Evolutionary conservation across 2,329 filamentous ascomycete genomes (phyloP).

Genomic region (Fusarium phyllophilum): DNA sequence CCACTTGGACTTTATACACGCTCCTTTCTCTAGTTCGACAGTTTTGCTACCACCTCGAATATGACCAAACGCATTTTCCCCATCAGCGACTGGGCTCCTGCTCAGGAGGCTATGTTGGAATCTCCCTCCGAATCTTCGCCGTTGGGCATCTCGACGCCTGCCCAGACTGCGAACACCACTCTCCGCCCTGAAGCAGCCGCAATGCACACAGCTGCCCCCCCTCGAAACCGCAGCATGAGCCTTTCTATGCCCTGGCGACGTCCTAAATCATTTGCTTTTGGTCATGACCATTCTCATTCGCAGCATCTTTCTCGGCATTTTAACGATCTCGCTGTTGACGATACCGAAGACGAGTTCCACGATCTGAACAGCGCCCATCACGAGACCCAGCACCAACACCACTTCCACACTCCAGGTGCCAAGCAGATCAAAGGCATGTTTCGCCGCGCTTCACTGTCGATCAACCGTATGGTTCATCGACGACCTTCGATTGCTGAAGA

Average conservation of each 20-base stretch:
- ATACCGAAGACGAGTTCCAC: constrained; percentile 42
- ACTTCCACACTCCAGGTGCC: constrained; percentile 44
- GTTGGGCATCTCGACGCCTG: constrained; percentile 11
- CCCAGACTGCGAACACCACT: constrained; percentile 2
- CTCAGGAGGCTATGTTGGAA: constrained; percentile 54
- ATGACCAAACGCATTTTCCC: constrained; percentile 54
- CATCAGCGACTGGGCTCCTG: constrained; percentile 54
- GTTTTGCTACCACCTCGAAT: constrained; percentile 2
- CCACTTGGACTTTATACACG: constrained; percentile 2
- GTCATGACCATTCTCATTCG: constrained; percentile 48
- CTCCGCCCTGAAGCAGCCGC: constrained; percentile 13
- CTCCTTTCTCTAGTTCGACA: not conserved
- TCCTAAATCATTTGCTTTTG: constrained; percentile 56
- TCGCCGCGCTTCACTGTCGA: constrained; percentile 64
- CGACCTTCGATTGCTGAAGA: constrained; percentile 55
- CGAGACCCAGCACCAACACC: constrained; percentile 43
- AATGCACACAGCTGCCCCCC: constrained; percentile 37
- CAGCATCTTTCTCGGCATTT: constrained; percentile 43
- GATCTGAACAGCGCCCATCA: constrained; percentile 34
- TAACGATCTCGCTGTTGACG: constrained; percentile 49
- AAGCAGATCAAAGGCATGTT: constrained; percentile 60
- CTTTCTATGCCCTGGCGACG: constrained; percentile 61
- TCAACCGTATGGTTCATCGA: constrained; percentile 63
- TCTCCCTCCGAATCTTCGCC: constrained; percentile 29
- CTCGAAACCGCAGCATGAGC: constrained; percentile 60